Evolutionary conservation across 2,329 filamentous ascomycete genomes (phyloP), one percentile per base, ranked within the genome.

Genomic region (Didymella glomerata): DNA sequence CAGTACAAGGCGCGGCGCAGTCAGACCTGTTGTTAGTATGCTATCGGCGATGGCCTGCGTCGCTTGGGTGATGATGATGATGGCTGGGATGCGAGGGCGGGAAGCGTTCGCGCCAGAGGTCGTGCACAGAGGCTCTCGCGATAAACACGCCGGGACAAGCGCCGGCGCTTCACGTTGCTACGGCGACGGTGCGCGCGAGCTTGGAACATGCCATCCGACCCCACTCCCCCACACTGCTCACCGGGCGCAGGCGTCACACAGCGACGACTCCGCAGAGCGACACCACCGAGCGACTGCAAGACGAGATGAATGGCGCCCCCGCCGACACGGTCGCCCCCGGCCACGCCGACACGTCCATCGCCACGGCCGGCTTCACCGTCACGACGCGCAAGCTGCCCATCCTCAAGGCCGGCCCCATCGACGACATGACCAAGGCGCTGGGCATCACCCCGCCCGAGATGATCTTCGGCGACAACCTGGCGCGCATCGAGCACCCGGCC

Each of bases 401-500:
- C 77, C 90, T 96, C 68, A 97, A 97, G 78, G 88, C 93, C 45
- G 90, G 86, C 6, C 91, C 93, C 49, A 98, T 99, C 73, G 93
- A 97, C 73, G 86, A 86, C 36, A 91, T 99, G 87, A 88, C 89
- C 40, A 83, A 84, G 57, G 87, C 86, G 63, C 84, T 99, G 53
- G 88, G 89, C 28, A 97, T 99, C 73, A 88, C 94, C 18, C 87
- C 94, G 40, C 95, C 95, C 9, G 95, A 99, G 81, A 99, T 99
- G 95, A 99, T 99, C 66, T 99, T 99, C 75, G 95, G 95, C 62
- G 93, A 99, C 82, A 99, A 99, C 77, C 82, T 90, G 57, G 88
- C 96, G 40, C 81, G 86, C 7, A 84, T 99, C 60, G 83, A 88
- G 52, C 92, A 98, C 79, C 62, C 80, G n/a, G 83, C 85, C 20